Base-by-base conservation (phyloP, 2,329 filamentous ascomycete species). In the Periconia digitata region DNA sequence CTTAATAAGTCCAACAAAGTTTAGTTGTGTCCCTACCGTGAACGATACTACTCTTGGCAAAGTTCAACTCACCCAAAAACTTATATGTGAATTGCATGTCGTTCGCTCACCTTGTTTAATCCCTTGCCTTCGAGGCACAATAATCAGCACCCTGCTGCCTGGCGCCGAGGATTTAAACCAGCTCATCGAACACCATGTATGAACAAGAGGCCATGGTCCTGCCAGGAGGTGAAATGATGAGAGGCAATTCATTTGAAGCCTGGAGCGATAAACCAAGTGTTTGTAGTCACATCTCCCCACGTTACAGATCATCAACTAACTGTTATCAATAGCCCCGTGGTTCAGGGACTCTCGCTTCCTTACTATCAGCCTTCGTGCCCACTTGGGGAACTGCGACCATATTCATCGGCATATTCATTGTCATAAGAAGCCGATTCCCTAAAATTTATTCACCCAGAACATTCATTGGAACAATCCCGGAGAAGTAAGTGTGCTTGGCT, bases 391-490 rank as follows among this genome's bases (percentile, higher is more conserved):
- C 64, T 23, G 69, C 69, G 6, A 45, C 51, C 16, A 34, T 71
- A 15, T 69, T 69, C 44, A 56, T 69, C 12, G 46, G 49, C 20
- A 52, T 55, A 13, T 78, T 78, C 57, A 54, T 72, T n/a, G 23
- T 74, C 15, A 66, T 78, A 44, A 63, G 76, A 32, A 67, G 65
- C 27, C 65, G 62, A 40, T 77, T 74, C 50, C 73, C 71, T 17
- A 72, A 74, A 35, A 71, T 74, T 43, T 77, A 77, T 55, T 66
- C 66, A 32, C 74, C 75, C 5, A 63, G 75, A 47, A 76, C 75
- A 1, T 76, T 72, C 50, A 62, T 78, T 17, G 70, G 71, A n/a
- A 75, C 69, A 8, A 61, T 78, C 15, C 66, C 67, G 36, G 60
- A 70, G 34, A 67, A 72, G 59, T 68, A 49, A 34, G 59, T 35